phyloP scores from a whole-genome alignment of 108 stramenopile species.

The Cyclotella sp. region DNA sequence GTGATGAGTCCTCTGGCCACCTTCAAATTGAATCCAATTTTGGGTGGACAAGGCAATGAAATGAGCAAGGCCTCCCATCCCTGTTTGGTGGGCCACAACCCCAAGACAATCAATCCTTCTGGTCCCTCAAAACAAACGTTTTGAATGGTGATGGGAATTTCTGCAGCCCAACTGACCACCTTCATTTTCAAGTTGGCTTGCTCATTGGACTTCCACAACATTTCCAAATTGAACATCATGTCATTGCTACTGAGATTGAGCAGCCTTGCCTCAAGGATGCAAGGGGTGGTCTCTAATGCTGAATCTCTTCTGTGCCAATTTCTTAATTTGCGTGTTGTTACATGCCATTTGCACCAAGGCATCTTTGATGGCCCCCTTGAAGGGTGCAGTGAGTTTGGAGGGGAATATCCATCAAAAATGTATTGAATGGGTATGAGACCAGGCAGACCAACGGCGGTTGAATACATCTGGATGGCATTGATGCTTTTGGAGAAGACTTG shows the following conservation, averaged over 20 bases:
- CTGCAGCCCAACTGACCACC: slow-evolving; percentile 20
- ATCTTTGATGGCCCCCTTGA: slow-evolving; percentile 50
- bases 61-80: slow-evolving; percentile 61
- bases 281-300: slow-evolving; percentile 45
- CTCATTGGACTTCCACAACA: slow-evolving; percentile 45
- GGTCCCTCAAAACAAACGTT: slow-evolving; percentile 61
- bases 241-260: slow-evolving; percentile 58
- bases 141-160: slow-evolving; percentile 57
- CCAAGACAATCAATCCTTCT: slow-evolving; percentile 52
- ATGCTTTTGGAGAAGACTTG: no score
- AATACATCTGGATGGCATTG: slow-evolving; percentile 53
- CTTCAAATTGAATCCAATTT: slow-evolving; percentile 57
- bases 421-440: no score
- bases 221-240: slow-evolving; percentile 51
- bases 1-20: no score
- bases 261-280: slow-evolving; percentile 50
- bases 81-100: slow-evolving; percentile 40
- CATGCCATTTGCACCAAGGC: slow-evolving; percentile 33
- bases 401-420: slow-evolving; percentile 59
- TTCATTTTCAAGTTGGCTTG: slow-evolving; percentile 38
- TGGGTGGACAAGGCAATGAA: slow-evolving; percentile 51
- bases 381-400: slow-evolving; percentile 38
- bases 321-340: slow-evolving; percentile 48
- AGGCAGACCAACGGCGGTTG: slow-evolving; percentile 41
- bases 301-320: slow-evolving; percentile 44